Percentiles rank a stretch among this genome's conserved stretches.
Evolutionary conservation across 83 land plant species (phyloP).

Genomic region (Diphasiastrum complanatum): DNA sequence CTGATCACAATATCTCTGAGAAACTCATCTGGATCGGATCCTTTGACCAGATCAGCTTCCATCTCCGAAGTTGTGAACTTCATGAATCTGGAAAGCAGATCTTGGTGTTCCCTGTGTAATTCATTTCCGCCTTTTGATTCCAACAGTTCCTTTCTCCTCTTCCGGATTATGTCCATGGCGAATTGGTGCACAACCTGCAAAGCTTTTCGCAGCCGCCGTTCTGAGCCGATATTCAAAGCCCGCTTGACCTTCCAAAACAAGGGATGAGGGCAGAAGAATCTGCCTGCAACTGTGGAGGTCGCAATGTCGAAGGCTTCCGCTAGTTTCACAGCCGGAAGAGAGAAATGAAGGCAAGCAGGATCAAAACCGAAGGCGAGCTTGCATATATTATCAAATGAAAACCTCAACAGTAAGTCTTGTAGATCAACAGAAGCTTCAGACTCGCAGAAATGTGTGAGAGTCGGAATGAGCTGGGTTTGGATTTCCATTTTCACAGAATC

Average conservation of each 20-base stretch:
- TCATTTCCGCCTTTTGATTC: too few relatives aligned
- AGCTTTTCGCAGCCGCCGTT: too few relatives aligned
- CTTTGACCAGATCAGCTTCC: background rate
- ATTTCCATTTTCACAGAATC: slow-evolving; percentile 30
- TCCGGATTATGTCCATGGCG: too few relatives aligned
- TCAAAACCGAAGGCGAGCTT: slow-evolving; percentile 51
- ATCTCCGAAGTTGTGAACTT: background rate
- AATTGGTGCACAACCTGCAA: too few relatives aligned
- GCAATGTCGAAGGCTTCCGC: slow-evolving; percentile 35
- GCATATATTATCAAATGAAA: slow-evolving; percentile 66
- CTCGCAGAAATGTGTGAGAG: slow-evolving; percentile 18
- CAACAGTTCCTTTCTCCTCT: too few relatives aligned
- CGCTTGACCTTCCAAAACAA: slow-evolving; percentile 10
- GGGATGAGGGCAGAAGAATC: slow-evolving; percentile 4
- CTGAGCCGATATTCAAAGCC: too few relatives aligned
- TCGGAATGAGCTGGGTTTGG: slow-evolving; percentile 32
- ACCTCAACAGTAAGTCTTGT: slow-evolving; percentile 54
- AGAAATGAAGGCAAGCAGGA: slow-evolving; percentile 37
- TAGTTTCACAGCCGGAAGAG: slow-evolving; percentile 2
- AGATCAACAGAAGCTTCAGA: slow-evolving; percentile 25
- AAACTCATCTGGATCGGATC: slow-evolving; percentile 8
- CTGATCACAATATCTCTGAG: slow-evolving; percentile 15
- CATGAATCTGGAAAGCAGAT: background rate
- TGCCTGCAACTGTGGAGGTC: background rate
- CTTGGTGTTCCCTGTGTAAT: too few relatives aligned